phyloP scores from a whole-genome alignment of 1,284 basidiomycete genomes.

The Pulveroboletus sp. region DNA sequence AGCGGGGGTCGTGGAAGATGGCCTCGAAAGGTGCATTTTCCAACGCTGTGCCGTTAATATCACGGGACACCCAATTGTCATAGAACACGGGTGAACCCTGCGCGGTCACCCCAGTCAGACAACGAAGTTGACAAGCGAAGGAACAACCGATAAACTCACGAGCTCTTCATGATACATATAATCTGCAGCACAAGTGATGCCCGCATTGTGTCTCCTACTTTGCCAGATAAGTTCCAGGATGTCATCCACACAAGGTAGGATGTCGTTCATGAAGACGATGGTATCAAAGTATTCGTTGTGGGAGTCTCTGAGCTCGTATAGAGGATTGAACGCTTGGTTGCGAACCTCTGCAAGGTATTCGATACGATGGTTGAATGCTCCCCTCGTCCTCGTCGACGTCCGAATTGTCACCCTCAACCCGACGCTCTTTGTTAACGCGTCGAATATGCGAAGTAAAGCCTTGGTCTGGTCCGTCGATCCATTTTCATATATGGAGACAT shows the following conservation, averaged over 20 bases:
- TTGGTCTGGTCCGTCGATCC: constrained; percentile 96
- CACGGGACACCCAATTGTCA: constrained; percentile 96
- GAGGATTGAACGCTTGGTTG: constrained; percentile 89
- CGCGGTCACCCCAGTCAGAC: constrained; percentile 1
- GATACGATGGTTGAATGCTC: constrained; percentile 97
- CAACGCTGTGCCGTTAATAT: constrained; percentile 95
- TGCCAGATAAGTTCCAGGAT: constrained; percentile 96
- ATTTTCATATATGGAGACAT: constrained; percentile 97
- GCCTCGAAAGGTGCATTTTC: constrained; percentile 95
- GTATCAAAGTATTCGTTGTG: constrained; percentile 92
- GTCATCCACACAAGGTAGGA: constrained; percentile 94
- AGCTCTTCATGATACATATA: constrained; percentile 98
- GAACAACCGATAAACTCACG: constrained; percentile 42
- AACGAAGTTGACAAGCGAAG: too few relatives aligned
- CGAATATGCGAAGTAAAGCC: constrained; percentile 89
- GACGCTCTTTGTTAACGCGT: constrained; percentile 83
- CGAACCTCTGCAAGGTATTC: constrained; percentile 97
- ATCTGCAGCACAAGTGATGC: constrained; percentile 94
- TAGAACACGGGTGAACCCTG: constrained; percentile 84
- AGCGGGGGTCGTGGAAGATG: constrained; percentile 83
- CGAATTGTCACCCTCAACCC: constrained; percentile 90
- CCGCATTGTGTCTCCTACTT: constrained; percentile 86
- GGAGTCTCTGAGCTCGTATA: constrained; percentile 87
- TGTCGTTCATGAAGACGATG: constrained; percentile 98
- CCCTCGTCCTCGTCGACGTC: constrained; percentile 86